Evolutionary conservation across 192 early-diverging fungal genomes (phyloP).

Genomic region (Geranomyces variabilis): DNA sequence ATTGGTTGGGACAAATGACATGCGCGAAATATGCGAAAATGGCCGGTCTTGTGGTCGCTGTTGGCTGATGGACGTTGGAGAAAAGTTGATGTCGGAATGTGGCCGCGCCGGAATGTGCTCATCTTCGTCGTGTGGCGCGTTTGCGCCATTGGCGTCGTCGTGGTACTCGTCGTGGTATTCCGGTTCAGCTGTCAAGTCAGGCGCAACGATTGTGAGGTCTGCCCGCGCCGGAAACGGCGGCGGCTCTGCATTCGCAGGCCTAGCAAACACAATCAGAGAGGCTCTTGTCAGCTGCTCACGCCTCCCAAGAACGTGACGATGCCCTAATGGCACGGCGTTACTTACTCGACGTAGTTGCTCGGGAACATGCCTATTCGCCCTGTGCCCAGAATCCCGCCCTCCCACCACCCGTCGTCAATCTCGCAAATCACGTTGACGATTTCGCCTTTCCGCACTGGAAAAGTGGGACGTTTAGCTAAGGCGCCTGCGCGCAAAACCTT

Average conservation of each 20-base stretch:
- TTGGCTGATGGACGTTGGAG: conserved; percentile 7
- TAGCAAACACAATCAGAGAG: background rate
- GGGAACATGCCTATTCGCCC: conserved; percentile 89
- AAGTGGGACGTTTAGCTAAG: background rate
- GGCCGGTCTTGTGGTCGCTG: conserved; percentile 31
- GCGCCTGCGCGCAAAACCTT: background rate
- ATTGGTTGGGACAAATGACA: conserved; percentile 22
- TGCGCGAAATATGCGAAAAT: conserved; percentile 27
- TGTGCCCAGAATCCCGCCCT: conserved; percentile 75
- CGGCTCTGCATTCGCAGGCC: background rate
- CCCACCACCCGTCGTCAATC: conserved; percentile 95
- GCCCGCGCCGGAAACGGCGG: background rate
- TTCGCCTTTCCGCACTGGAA: conserved; percentile 77
- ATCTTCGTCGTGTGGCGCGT: background rate
- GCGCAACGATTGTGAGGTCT: too few species aligned
- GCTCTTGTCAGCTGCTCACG: too few species aligned
- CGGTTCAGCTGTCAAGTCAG: too few species aligned
- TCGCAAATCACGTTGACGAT: conserved; percentile 83
- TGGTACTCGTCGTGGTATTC: too few species aligned
- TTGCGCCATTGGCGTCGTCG: too few species aligned
- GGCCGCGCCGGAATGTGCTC: conserved; percentile 9
- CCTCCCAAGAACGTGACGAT: too few species aligned
- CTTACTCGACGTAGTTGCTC: conserved; percentile 83
- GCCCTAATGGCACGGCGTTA: too few species aligned
- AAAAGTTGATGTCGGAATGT: conserved; percentile 2